Evolutionary conservation across 495 filamentous ascomycete species (phyloP).

Genomic region (Hyphodiscus hymeniophilus): DNA sequence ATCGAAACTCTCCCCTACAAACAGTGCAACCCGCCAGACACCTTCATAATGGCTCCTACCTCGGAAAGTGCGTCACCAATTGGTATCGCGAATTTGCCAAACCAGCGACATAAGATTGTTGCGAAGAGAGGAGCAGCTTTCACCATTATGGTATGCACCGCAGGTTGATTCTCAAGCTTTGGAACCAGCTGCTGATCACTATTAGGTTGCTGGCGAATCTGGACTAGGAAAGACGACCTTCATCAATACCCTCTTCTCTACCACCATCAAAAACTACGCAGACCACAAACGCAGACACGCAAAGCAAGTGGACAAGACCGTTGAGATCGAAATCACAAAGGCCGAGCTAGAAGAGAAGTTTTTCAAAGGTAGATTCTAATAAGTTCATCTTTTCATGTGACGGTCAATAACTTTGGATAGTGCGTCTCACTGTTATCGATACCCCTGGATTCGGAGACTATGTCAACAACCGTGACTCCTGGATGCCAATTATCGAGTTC

Average conservation of each 20-base stretch:
- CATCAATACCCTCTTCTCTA: slow-evolving; percentile 99
- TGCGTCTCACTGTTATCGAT: slow-evolving; percentile 96
- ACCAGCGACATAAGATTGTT: slow-evolving; percentile 99
- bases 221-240: slow-evolving; percentile 98
- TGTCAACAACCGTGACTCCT: slow-evolving; percentile 99
- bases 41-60: slow-evolving; percentile 61
- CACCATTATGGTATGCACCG: slow-evolving; percentile 83
- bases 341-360: slow-evolving; percentile 99
- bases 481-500: slow-evolving; percentile 99
- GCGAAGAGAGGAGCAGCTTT: slow-evolving; percentile 98
- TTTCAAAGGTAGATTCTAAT: slow-evolving; percentile 75
- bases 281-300: slow-evolving; percentile 97
- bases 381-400: slow-evolving; percentile 1
- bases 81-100: slow-evolving; percentile 93
- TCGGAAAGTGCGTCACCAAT: slow-evolving; percentile 86
- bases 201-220: slow-evolving; percentile 95
- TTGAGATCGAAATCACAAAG: slow-evolving; percentile 99
- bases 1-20: too few species aligned
- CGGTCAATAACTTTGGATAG: slow-evolving; percentile 37
- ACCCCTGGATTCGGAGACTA: slow-evolving; percentile 99
- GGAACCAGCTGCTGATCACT: not conserved
- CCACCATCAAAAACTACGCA: slow-evolving; percentile 99
- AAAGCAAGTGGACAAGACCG: slow-evolving; percentile 98
- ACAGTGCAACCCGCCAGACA: not conserved
- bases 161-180: not conserved